Evolutionary conservation across 1,284 basidiomycete genomes (phyloP).

Genomic region (Golubevia pallescens): DNA sequence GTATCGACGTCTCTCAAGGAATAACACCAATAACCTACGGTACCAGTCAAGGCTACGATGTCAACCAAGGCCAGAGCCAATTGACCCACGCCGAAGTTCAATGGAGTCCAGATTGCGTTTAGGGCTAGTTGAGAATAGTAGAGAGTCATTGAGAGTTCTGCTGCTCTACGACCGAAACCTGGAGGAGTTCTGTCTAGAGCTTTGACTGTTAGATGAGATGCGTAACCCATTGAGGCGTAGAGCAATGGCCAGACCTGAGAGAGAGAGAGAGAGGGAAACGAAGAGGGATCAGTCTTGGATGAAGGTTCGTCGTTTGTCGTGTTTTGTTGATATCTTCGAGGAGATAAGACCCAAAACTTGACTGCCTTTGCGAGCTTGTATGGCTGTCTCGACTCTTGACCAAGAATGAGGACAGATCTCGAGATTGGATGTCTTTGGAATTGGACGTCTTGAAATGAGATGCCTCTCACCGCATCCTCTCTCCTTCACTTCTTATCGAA

Average conservation of each 20-base stretch:
- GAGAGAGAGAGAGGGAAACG: too few relatives aligned
- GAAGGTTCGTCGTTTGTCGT: too few relatives aligned
- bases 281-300: too few relatives aligned
- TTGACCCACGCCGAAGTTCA: constrained; percentile 71
- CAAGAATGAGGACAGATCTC: too few relatives aligned
- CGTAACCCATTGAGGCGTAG: constrained; percentile 54
- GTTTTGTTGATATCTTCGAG: too few relatives aligned
- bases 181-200: constrained; percentile 53
- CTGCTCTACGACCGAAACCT: constrained; percentile 65
- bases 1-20: constrained; percentile 34
- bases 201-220: constrained; percentile 51
- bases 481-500: too few relatives aligned
- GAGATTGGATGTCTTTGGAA: too few relatives aligned
- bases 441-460: too few relatives aligned
- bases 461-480: too few relatives aligned
- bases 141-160: constrained; percentile 70
- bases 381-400: too few relatives aligned
- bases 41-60: constrained; percentile 71
- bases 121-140: constrained; percentile 77
- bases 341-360: too few relatives aligned
- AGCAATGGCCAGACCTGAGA: constrained; percentile 56
- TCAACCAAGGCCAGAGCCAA: constrained; percentile 69
- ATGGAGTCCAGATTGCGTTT: constrained; percentile 75
- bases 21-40: constrained; percentile 67
- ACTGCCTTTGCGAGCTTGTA: too few relatives aligned